Conservation (phyloP, 305 asterid genomes). For the Fraxinus nigra region DNA sequence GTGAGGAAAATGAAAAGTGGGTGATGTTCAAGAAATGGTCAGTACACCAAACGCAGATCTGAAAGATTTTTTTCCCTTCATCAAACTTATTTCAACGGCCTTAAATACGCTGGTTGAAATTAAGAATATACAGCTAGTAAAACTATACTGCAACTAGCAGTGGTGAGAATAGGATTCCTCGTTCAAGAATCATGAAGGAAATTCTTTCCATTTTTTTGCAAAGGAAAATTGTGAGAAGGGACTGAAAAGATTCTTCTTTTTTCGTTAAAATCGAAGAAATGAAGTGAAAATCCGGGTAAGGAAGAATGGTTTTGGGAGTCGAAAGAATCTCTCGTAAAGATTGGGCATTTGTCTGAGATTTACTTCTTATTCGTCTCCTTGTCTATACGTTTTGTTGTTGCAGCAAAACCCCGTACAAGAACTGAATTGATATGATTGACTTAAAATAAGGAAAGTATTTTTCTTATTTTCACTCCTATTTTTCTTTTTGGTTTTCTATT, state of each 20-base stretch:
- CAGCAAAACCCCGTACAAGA: background rate
- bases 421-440: background rate
- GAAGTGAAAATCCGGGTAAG: conserved; percentile 22
- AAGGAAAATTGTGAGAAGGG: background rate
- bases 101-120: background rate
- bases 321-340: conserved; percentile 33
- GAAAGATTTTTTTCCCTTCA: background rate
- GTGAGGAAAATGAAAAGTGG: background rate
- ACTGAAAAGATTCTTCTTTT: background rate
- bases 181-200: background rate
- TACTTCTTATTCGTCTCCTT: conserved; percentile 15
- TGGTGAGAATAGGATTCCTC: background rate
- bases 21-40: background rate
- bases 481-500: background rate
- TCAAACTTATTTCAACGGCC: background rate
- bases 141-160: background rate
- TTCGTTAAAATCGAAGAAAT: conserved; percentile 24
- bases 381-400: conserved; percentile 3
- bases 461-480: background rate
- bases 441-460: background rate
- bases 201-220: background rate
- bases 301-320: conserved; percentile 27
- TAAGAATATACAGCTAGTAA: background rate
- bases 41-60: background rate
- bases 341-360: conserved; percentile 28